Evolutionary conservation across 129 eudicot genomes (phyloP), one percentile per base, ranked within the genome.

Genomic region (Flaveria linearis): DNA sequence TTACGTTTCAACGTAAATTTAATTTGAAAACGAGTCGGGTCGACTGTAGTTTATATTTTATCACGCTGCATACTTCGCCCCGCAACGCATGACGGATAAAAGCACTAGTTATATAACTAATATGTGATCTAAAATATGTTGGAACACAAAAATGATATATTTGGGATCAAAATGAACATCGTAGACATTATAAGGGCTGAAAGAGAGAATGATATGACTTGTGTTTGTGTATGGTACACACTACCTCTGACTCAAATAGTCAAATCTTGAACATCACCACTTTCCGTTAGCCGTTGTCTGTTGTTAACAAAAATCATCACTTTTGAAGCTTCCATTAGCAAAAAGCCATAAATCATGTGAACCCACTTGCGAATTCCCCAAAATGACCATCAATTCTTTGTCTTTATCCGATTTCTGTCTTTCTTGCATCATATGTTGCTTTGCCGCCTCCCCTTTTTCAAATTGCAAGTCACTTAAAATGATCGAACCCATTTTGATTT

Each of bases 321-420:
- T 58, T 56, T 52, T 66, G 53, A 58, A 70, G 47, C 70, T 68
- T 69, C 80, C 64, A 67, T 9, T 57, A 68, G 41, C 67, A 14
- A 23, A 60, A 60, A 60, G 67, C 51, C 86, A 15, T 47, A 78
- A 78, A 41, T 81, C 87, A 76, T 80, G 87, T 75, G 68, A 69
- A 67, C 61, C 62, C 64, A 33, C 50, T 14, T 72, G 67, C 72
- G 11, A 80, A 39, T 52, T 64, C 55, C 78, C 83, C 78, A 68
- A 77, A 58, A 30, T 51, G 45, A 14, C 83, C 88, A 65, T 73
- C 82, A 26, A 70, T 10, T 26, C 66, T 49, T 60, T 23, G 45
- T 53, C 49, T 76, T 71, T 57, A 25, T 73, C 79, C 42, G 46
- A 69, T 7, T 15, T 39, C 73, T n/a, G 17, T 76, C 58, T 71